Percentiles rank a stretch among this genome's conserved stretches.
These are phyloP conservation scores for Colletotrichum magnum DNA, from an alignment of 2,329 filamentous ascomycete species.

Conservation along the genomic window DNA sequence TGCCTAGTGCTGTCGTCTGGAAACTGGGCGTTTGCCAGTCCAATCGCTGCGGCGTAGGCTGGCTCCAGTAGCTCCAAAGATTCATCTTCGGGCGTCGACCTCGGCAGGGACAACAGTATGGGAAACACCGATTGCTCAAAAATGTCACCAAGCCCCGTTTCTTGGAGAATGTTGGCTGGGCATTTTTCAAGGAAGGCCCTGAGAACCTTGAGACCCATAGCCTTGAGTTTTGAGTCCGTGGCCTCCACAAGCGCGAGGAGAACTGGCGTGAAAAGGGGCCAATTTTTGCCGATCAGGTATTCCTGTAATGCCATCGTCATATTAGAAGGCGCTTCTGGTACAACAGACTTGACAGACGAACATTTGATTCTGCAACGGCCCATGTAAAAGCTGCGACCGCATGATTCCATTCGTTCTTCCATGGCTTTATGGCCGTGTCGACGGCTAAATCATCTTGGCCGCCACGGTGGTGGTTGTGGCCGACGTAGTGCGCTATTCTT, in stretches of 20 bases:
- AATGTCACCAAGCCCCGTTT: slow-evolving; percentile 76
- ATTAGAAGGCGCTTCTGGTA: too few species aligned
- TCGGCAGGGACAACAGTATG: slow-evolving; percentile 82
- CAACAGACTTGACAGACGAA: slow-evolving; percentile 48
- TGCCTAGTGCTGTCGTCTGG: slow-evolving; percentile 43
- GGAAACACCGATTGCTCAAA: slow-evolving; percentile 80
- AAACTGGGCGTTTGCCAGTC: slow-evolving; percentile 63
- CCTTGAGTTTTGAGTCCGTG: slow-evolving; percentile 64
- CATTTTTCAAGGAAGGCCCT: slow-evolving; percentile 68
- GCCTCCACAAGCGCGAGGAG: slow-evolving; percentile 80
- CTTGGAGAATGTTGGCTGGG: slow-evolving; percentile 65
- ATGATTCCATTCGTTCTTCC: slow-evolving; percentile 61
- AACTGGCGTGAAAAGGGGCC: slow-evolving; percentile 79
- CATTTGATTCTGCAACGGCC: slow-evolving; percentile 67
- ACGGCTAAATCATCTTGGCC: not conserved
- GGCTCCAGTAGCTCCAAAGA: slow-evolving; percentile 74
- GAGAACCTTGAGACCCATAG: slow-evolving; percentile 69
- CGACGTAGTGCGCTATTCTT: slow-evolving; percentile 64
- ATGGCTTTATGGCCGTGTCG: slow-evolving; percentile 63
- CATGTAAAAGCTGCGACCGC: slow-evolving; percentile 66
- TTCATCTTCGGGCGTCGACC: slow-evolving; percentile 80
- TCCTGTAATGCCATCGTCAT: slow-evolving; percentile 48
- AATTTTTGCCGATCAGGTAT: slow-evolving; percentile 66
- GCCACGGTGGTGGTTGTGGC: slow-evolving; percentile 44
- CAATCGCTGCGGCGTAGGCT: slow-evolving; percentile 77